phyloP scores from a whole-genome alignment of 2,329 filamentous ascomycete genomes.

The Colletotrichum sp. region DNA sequence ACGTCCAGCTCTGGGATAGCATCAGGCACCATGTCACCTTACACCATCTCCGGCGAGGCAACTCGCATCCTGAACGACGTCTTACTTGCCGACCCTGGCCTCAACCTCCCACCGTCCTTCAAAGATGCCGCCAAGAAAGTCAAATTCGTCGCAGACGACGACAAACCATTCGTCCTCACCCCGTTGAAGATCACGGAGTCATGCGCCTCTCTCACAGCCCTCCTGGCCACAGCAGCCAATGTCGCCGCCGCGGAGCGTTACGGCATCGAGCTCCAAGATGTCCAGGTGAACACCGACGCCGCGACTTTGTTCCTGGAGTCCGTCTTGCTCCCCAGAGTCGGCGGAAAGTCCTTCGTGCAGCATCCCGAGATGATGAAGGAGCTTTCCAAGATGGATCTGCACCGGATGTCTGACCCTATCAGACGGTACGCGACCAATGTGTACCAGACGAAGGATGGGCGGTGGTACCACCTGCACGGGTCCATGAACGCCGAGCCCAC shows the following conservation, averaged over 20 bases:
- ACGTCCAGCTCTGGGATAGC: background rate
- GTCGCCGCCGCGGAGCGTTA: background rate
- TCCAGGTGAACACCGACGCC: background rate
- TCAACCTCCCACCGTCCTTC: background rate
- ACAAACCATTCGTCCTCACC: slow-evolving; percentile 24
- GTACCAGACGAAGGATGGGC: background rate
- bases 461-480: background rate
- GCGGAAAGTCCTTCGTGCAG: background rate
- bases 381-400: background rate
- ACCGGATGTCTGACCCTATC: background rate
- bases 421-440: background rate
- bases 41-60: background rate
- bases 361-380: background rate
- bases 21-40: background rate
- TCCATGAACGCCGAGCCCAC: background rate
- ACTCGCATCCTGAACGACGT: background rate
- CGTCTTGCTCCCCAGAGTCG: background rate
- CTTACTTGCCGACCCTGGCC: background rate
- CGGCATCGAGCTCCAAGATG: background rate
- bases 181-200: slow-evolving; percentile 49
- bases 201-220: slow-evolving; percentile 40
- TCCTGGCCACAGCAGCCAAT: background rate
- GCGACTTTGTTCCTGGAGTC: background rate
- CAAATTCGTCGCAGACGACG: background rate
- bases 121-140: background rate